Conservation (phyloP, 2,329 filamentous ascomycete species). For the Davidsoniella neocaledoniae region DNA sequence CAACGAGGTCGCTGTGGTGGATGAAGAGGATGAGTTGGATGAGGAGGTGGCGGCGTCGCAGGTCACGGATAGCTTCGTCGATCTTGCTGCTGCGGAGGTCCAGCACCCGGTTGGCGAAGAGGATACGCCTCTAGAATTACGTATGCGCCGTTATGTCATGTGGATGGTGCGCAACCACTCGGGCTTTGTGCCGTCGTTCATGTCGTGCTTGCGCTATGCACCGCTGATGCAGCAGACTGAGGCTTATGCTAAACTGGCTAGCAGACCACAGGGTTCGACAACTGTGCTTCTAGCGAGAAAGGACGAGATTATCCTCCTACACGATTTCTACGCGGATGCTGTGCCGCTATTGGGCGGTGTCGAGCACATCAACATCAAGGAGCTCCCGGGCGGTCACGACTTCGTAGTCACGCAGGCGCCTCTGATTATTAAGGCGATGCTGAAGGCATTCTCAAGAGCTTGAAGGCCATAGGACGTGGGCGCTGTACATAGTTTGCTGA, state of each 20-base stretch:
- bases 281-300: slow-evolving; percentile 33
- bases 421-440: slow-evolving; percentile 6
- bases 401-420: slow-evolving; percentile 26
- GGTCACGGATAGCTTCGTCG: slow-evolving; percentile 19
- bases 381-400: slow-evolving; percentile 40
- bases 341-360: slow-evolving; percentile 35
- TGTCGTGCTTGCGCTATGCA: slow-evolving; percentile 37
- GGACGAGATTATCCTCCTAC: slow-evolving; percentile 36
- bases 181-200: slow-evolving; percentile 44
- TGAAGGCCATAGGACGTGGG: not conserved
- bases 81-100: slow-evolving; percentile 28
- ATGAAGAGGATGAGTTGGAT: slow-evolving; percentile 1
- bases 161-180: slow-evolving; percentile 41
- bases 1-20: slow-evolving; percentile 6
- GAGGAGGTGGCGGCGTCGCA: slow-evolving; percentile 7
- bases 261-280: slow-evolving; percentile 26
- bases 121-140: slow-evolving; percentile 25
- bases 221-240: slow-evolving; percentile 36
- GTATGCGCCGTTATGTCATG: slow-evolving; percentile 34
- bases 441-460: slow-evolving; percentile 1
- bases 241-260: slow-evolving; percentile 31
- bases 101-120: slow-evolving; percentile 16
- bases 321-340: slow-evolving; percentile 31
- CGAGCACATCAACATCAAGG: slow-evolving; percentile 29
- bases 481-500: not conserved